Conservation (phyloP, 768 basidiomycete genomes). For the Glaciozyma antarctica region DNA sequence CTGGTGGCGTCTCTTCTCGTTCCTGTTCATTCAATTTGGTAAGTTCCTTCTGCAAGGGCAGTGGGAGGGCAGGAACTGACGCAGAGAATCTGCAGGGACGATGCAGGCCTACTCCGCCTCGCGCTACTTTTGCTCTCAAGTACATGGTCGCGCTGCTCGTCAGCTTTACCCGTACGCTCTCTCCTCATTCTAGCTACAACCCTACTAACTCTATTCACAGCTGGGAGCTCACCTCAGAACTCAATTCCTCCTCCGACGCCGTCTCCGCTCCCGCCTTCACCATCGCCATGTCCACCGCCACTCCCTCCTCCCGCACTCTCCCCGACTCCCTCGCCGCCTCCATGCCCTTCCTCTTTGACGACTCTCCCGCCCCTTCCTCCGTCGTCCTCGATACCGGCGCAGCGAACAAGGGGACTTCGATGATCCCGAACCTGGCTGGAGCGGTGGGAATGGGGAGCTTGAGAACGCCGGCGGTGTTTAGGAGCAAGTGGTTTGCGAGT, state of each 20-base stretch:
- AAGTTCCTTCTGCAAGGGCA: neutral
- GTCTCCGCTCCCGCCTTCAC: neutral
- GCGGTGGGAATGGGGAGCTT: neutral
- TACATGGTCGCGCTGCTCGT: slow-evolving; percentile 1
- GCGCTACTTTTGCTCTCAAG: slow-evolving; percentile 8
- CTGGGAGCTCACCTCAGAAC: neutral
- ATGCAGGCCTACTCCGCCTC: slow-evolving; percentile 11
- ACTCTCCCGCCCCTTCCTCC: neutral
- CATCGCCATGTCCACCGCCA: neutral
- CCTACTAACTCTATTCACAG: neutral
- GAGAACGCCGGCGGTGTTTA: neutral
- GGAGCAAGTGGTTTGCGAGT: slow-evolving; percentile 1
- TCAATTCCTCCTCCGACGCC: neutral
- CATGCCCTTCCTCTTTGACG: slow-evolving; percentile 12
- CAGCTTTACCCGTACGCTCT: slow-evolving; percentile 4
- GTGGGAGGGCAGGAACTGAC: neutral
- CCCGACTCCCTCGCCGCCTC: neutral
- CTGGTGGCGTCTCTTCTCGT: slow-evolving; percentile 4
- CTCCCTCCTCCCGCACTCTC: neutral
- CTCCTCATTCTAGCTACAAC: neutral
- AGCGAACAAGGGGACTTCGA: neutral
- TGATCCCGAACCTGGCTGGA: neutral
- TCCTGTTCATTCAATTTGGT: slow-evolving; percentile 5
- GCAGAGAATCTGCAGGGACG: neutral
- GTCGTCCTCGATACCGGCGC: neutral